Evolutionary conservation across 306 rosid genomes (phyloP), one percentile per base, ranked within the genome.

Genomic region (Rubus idaeus): DNA sequence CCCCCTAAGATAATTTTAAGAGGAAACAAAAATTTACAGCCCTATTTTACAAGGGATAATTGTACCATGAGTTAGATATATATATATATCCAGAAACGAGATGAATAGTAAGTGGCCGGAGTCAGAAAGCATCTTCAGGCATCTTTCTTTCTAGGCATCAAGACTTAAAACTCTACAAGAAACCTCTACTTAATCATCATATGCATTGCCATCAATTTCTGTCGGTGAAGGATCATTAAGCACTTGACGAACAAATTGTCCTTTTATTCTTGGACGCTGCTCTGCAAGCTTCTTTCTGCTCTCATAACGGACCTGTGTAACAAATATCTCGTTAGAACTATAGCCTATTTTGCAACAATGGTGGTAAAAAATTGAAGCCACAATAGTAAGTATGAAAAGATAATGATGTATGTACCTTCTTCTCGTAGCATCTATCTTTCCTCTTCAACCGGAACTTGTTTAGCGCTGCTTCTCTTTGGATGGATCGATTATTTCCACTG

Each of bases 211-310:
- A 69, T 84, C 87, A 70, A 71, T 79, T 37, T 87, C 89, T 55
- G 84, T 53, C 55, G 80, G 70, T 18, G 78, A 71, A 63, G 84
- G 60, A 82, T 89, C 90, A 13, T 57, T 80, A 26, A 50, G 79
- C 41, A 70, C 76, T 82, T 91, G 93, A 20, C 98, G 96, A 62
- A 96, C 97, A 75, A 96, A 92, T 81, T 96, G 99, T 79, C 99
- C 99, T 84, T 96, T 96, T 65, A 96, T 87, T 86, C 99, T 83
- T 1, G 97, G 99, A 42, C 99, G 97, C 85, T 93, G 98, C 87
- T 95, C 99, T 18, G 99, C 99, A 20, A 96, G 91, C 84, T 96
- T 96, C 84, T 96, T 96, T 79, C 99, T 82, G 91, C 99, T 96
- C 89, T 96, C 99, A 4, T 96, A 96, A 44, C 98, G 97, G 81